Conservation (phyloP, 106 monocot species). For the Alisma plantagoaquatica region DNA sequence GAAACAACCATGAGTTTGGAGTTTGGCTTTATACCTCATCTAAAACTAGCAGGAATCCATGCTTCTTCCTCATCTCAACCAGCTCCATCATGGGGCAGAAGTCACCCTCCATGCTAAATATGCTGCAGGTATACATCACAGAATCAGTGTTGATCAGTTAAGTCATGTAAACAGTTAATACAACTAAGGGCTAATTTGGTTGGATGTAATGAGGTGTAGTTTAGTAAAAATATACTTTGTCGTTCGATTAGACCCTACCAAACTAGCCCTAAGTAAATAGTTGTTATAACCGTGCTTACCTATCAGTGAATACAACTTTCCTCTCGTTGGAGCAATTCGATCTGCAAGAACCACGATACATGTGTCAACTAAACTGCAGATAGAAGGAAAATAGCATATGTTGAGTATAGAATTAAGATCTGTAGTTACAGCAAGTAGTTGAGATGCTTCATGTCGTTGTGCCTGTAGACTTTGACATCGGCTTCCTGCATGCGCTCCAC, state of each 20-base stretch:
- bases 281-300: background rate
- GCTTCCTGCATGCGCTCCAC: background rate
- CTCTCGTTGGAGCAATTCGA: background rate
- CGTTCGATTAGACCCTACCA: no score
- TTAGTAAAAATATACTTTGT: no score
- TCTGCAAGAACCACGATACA: background rate
- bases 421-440: constrained; percentile 1
- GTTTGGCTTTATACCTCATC: background rate
- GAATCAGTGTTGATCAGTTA: no score
- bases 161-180: background rate
- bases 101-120: no score
- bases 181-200: no score
- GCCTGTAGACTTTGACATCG: background rate
- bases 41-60: background rate
- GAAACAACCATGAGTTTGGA: no score
- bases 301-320: constrained; percentile 8
- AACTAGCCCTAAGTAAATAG: background rate
- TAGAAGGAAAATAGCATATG: no score
- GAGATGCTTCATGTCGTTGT: background rate
- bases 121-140: no score
- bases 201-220: no score
- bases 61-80: constrained; percentile 1
- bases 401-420: no score
- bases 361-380: no score
- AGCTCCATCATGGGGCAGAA: background rate